phyloP scores from a whole-genome alignment of 805 yeast genomes.

The Yarrowia hollandica region DNA sequence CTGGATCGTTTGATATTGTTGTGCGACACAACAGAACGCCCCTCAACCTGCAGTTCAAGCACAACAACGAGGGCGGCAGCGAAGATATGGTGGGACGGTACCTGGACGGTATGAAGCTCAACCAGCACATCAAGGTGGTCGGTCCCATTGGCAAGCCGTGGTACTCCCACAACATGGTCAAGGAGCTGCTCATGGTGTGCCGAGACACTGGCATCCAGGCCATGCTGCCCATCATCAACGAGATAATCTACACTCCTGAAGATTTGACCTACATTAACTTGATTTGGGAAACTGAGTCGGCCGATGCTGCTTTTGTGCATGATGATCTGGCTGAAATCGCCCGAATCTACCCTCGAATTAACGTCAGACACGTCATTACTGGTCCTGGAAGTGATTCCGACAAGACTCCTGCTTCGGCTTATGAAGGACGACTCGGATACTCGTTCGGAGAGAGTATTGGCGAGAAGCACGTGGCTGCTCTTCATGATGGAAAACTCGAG shows the following conservation, averaged over 20 bases:
- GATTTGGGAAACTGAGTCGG: constrained; percentile 21
- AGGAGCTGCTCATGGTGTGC: constrained; percentile 24
- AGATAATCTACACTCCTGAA: constrained; percentile 23
- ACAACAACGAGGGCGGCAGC: constrained; percentile 25
- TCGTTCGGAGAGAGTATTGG: not conserved
- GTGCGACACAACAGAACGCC: constrained; percentile 21
- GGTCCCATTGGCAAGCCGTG: constrained; percentile 28
- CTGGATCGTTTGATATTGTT: constrained; percentile 21
- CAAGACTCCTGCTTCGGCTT: not conserved
- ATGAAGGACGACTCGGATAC: constrained; percentile 25
- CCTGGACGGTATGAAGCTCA: constrained; percentile 24
- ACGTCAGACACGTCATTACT: not conserved
- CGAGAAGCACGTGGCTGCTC: not conserved
- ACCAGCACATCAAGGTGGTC: constrained; percentile 26
- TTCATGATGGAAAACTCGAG: not conserved
- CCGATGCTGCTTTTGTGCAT: constrained; percentile 10
- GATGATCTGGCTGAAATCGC: constrained; percentile 25
- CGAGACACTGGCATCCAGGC: constrained; percentile 23
- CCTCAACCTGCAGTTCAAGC: constrained; percentile 22
- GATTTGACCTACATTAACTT: constrained; percentile 22
- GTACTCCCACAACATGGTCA: constrained; percentile 22
- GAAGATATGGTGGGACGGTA: constrained; percentile 28
- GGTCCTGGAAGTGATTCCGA: not conserved
- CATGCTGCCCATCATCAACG: constrained; percentile 26
- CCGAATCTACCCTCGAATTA: constrained; percentile 23